phyloP scores from a whole-genome alignment of 2,329 filamentous ascomycete genomes.

The Calonectria hawksworthii region DNA sequence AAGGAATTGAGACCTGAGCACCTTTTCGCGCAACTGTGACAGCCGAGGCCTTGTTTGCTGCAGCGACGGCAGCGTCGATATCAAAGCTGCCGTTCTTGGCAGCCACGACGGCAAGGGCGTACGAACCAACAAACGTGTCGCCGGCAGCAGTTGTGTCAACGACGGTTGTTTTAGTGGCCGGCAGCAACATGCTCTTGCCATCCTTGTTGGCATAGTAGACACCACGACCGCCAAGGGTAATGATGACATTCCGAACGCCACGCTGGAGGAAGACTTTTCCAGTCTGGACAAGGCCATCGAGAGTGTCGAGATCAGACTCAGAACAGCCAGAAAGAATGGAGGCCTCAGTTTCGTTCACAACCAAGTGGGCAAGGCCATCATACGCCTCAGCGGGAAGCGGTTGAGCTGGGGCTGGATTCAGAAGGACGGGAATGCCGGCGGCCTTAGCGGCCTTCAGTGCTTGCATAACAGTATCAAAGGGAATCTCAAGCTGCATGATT shows the following conservation, averaged over 20 bases:
- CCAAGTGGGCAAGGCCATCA: conserved; percentile 78
- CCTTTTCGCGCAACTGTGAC: conserved; percentile 59
- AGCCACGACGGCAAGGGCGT: conserved; percentile 80
- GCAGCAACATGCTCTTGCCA: conserved; percentile 63
- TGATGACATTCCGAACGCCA: conserved; percentile 82
- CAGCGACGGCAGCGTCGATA: conserved; percentile 69
- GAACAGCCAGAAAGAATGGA: conserved; percentile 74
- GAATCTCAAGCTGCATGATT: conserved; percentile 85
- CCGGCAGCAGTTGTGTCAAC: conserved; percentile 95
- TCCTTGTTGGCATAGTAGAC: conserved; percentile 72
- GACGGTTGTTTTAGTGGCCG: conserved; percentile 79
- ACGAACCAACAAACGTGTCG: conserved; percentile 93
- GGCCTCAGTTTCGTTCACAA: conserved; percentile 94
- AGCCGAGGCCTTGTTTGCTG: conserved; percentile 64
- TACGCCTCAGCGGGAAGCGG: conserved; percentile 77
- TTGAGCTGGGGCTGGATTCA: conserved; percentile 88
- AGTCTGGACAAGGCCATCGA: conserved; percentile 61
- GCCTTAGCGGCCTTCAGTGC: conserved; percentile 67
- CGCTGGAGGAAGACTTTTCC: conserved; percentile 73
- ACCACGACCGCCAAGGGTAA: conserved; percentile 88
- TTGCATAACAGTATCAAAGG: conserved; percentile 73
- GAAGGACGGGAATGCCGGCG: conserved; percentile 73
- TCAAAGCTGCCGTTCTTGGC: conserved; percentile 57
- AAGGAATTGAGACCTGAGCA: conserved; percentile 60
- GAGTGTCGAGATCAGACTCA: conserved; percentile 63